phyloP scores from a whole-genome alignment of 192 early-diverging fungal species.

The Irineochytrium annulatum region DNA sequence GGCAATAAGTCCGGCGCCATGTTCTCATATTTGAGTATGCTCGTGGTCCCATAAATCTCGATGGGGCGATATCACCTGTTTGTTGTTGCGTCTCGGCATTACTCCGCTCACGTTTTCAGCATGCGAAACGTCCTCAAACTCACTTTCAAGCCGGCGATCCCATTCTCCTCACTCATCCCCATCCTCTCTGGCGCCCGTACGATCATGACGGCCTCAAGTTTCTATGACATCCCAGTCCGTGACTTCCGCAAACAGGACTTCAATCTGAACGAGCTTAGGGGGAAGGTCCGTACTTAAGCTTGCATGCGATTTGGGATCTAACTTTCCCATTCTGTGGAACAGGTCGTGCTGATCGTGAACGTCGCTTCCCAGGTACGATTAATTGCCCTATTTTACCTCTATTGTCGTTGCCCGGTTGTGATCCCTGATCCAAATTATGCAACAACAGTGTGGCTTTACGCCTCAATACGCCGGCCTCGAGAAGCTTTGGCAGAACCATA shows the following conservation, averaged over 20 bases:
- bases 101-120: too few species aligned
- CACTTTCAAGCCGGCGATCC: too few species aligned
- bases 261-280: neutral
- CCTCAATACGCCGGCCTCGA: slow-evolving; percentile 53
- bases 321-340: neutral
- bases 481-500: slow-evolving; percentile 42
- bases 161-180: neutral
- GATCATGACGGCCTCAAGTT: neutral
- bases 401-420: neutral
- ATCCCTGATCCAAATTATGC: neutral
- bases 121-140: too few species aligned
- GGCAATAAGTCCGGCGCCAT: too few species aligned
- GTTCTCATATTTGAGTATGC: too few species aligned
- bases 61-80: too few species aligned
- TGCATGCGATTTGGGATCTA: neutral
- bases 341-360: slow-evolving; percentile 84
- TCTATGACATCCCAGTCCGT: neutral
- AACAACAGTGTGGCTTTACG: slow-evolving; percentile 75
- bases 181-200: neutral
- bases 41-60: too few species aligned
- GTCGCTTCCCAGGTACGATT: slow-evolving; percentile 58
- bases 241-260: neutral
- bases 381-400: slow-evolving; percentile 9
- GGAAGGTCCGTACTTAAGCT: neutral
- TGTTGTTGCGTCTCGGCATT: too few species aligned